These are phyloP conservation scores for Trichoderma sp. DNA, from an alignment of 2,329 filamentous ascomycete genomes.

Conservation along the genomic window DNA sequence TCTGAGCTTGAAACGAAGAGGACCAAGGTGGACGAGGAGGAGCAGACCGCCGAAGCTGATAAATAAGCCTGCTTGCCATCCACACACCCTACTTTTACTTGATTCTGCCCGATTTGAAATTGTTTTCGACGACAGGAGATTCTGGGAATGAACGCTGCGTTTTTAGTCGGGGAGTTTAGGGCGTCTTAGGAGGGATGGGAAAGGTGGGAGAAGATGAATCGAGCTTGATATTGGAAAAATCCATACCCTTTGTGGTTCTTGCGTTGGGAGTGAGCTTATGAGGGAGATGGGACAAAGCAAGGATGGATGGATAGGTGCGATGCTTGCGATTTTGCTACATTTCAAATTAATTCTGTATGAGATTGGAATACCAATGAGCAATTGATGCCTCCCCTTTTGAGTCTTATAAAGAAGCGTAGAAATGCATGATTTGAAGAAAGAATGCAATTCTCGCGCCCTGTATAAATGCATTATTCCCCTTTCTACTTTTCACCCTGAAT, in stretches of 20 bases:
- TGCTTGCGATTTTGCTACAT: not conserved
- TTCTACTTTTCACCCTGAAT: not conserved
- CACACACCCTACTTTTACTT: not conserved
- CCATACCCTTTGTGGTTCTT: not conserved
- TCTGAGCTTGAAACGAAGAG: constrained; percentile 37
- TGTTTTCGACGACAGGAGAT: not conserved
- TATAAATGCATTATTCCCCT: not conserved
- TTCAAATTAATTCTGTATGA: not conserved
- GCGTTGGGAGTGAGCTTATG: not conserved
- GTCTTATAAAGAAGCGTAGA: not conserved
- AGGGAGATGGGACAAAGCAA: not conserved
- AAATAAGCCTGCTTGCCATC: not conserved
- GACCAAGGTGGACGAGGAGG: constrained; percentile 37
- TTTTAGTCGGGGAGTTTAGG: not conserved
- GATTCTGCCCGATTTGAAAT: not conserved
- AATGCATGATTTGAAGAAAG: not conserved
- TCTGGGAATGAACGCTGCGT: not conserved
- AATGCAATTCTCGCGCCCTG: not conserved
- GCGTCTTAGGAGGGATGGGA: not conserved
- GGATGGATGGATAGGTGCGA: not conserved
- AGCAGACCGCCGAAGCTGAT: constrained; percentile 5
- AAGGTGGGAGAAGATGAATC: not conserved
- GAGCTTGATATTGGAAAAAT: not conserved
- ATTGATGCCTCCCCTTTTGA: not conserved
- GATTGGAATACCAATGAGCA: not conserved